A percentile compares a stretch with the other conserved stretches of the same genome.
Conservation (phyloP, 2,329 filamentous ascomycete species). For the Fusarium equiseti region DNA sequence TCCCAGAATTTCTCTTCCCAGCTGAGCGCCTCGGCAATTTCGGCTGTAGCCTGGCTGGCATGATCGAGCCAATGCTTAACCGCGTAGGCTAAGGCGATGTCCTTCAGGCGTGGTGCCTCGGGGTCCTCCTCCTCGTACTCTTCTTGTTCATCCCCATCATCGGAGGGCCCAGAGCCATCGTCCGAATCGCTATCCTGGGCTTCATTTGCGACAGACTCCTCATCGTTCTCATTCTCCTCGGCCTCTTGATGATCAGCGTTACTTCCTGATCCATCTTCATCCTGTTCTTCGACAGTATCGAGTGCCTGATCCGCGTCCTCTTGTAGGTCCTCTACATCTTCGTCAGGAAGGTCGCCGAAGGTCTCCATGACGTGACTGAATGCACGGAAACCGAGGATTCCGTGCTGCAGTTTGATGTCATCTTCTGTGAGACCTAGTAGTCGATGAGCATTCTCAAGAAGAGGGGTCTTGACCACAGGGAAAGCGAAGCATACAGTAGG, state of each 20-base stretch:
- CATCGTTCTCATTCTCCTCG: background rate
- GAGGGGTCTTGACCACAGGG: conserved; percentile 54
- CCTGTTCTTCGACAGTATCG: background rate
- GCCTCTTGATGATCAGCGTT: conserved; percentile 6
- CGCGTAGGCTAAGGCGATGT: conserved; percentile 52
- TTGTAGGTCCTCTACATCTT: conserved; percentile 4
- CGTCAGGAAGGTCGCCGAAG: conserved; percentile 47
- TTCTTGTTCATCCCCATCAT: background rate
- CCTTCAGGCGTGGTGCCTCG: conserved; percentile 47
- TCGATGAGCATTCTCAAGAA: conserved; percentile 53
- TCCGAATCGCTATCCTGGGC: conserved; percentile 14
- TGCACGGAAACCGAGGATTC: conserved; percentile 54
- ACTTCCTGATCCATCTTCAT: background rate
- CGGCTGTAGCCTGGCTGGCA: conserved; percentile 56
- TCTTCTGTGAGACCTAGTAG: conserved; percentile 53
- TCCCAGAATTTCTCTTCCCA: conserved; percentile 56
- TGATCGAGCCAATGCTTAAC: conserved; percentile 58
- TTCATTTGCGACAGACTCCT: background rate
- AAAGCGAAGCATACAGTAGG: conserved; percentile 25
- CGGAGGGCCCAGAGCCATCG: conserved; percentile 8
- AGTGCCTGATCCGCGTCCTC: background rate
- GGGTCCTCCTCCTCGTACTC: conserved; percentile 38
- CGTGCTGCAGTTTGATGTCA: conserved; percentile 57
- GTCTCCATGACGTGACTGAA: conserved; percentile 54
- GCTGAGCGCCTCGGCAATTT: conserved; percentile 57